Percentiles rank a stretch among this genome's conserved stretches.
These are phyloP conservation scores for Dactylis glomerata DNA, from an alignment of 176 grass and related monocot genomes.

Conservation along the genomic window DNA sequence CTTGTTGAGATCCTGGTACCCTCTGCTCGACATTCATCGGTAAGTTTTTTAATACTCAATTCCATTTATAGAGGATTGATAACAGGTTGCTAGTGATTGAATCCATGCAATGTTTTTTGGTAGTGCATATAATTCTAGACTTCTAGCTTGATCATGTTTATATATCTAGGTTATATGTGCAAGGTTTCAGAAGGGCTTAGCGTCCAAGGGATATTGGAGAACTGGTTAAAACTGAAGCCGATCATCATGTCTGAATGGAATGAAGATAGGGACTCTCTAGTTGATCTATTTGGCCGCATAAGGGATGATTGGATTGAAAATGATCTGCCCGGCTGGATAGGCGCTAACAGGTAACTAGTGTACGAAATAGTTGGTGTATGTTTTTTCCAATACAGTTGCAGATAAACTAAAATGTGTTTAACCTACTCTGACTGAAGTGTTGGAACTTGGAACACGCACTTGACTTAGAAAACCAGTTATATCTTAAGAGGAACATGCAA, in stretches of 20 bases:
- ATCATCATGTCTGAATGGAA: slow-evolving; percentile 72
- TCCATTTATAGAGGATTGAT: neutral
- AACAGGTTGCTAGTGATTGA: neutral
- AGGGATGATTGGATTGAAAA: slow-evolving; percentile 96
- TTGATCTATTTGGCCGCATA: slow-evolving; percentile 79
- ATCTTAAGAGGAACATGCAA: neutral
- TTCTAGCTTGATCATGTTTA: slow-evolving; percentile 37
- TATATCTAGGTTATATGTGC: slow-evolving; percentile 30
- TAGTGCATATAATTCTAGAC: neutral
- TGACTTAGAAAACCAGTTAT: neutral
- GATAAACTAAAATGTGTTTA: slow-evolving; percentile 9
- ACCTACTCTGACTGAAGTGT: neutral
- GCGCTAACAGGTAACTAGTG: slow-evolving; percentile 65
- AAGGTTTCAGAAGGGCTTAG: slow-evolving; percentile 91
- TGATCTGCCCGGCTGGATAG: slow-evolving; percentile 89
- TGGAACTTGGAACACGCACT: neutral
- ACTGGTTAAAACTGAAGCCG: slow-evolving; percentile 77
- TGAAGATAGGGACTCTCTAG: slow-evolving; percentile 72
- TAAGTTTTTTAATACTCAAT: slow-evolving; percentile 29
- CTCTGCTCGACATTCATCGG: slow-evolving; percentile 66
- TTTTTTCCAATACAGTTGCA: neutral
- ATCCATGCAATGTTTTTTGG: slow-evolving; percentile 8
- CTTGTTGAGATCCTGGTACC: slow-evolving; percentile 68
- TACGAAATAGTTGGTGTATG: slow-evolving; percentile 16
- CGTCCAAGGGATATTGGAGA: slow-evolving; percentile 67